Evolutionary conservation across 2,329 filamentous ascomycete species (phyloP), one percentile per base, ranked within the genome.

Genomic region (Talaromyces sp.): DNA sequence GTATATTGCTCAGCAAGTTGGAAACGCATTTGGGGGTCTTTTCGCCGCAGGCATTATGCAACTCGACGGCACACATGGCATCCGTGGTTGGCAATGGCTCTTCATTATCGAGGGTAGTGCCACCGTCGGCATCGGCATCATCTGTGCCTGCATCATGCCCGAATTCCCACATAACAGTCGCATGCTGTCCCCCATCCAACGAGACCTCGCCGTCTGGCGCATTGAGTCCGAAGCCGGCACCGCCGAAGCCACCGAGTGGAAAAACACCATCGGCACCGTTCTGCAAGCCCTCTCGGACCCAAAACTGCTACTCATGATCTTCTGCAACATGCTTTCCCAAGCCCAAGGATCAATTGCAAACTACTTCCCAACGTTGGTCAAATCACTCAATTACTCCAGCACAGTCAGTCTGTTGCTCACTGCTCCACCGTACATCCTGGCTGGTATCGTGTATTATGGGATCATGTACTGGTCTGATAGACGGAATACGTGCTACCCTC

Each of bases 281-380:
- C 39, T 81, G 79, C 6, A 81, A 83, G 69, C 76, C 71, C n/a
- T 39, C 75, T 21, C 71, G 71, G 55, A 77, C 54, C 69, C 70
- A 77, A 61, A 77, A 81, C n/a, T 83, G 81, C 79, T 82, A 82
- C 44, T 48, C 21, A 75, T 81, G 81, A 71, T 67, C 80, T 54
- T 81, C 83, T 66, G 82, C 83, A 0, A 80, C 66, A 74, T 77
- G 71, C 66, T 78, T 84, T 39, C 77, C 78, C 3, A 72, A 84
- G 65, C 79, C 79, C 9, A 80, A 84, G 40, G 66, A 79, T 37
- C 83, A 82, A 12, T 82, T n/a, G 69, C 69, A 11, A 61, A 57
- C 33, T 76, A 75, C 69, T 73, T 80, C 63, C 77, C 76, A 1
- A 46, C 40, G 1, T 6, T 61, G 8, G 21, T 57, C 50, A n/a